Evolutionary conservation across 495 filamentous ascomycete genomes (phyloP), one percentile per base, ranked within the genome.

Genomic region (Cryomyces minteri): DNA sequence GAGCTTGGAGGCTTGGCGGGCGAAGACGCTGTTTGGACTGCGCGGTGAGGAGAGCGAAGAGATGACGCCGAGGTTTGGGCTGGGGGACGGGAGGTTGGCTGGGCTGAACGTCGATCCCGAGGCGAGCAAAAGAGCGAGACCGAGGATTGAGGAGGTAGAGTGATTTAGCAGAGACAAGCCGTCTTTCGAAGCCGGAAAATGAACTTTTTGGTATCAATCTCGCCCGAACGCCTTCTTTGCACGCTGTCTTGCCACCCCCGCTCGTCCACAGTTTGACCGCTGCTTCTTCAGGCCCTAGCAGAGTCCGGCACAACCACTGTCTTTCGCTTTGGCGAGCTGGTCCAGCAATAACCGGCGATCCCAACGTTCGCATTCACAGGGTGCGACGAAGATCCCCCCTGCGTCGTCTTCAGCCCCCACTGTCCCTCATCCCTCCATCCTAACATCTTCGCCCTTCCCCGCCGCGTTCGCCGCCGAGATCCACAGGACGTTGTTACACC

Each of bases 401-500:
- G 18, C 18, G 18, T 25, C 18, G 18, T 25, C 18, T 25, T 25
- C 18, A 25, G 18, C 18, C 18, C 18, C 18, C 18, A 2, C 18
- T 25, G 18, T 25, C 5, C 9, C 37, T 70, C 67, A 80, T 48
- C 68, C 77, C 32, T 73, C 68, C 79, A 82, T 83, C 53, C 66
- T 69, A 29, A 66, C 65, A 52, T 82, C 77, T 33, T 54, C 60
- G 41, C 64, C 56, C 29, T 63, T 61, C 36, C 72, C 70, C 48
- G 62, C 72, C 59, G 67, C 70, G 46, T 78, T 76, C 30, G 68
- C 67, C 40, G 63, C 65, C 29, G 69, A 73, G 61, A 98, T 87
- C 79, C 84, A 98, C 40, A 98, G 71, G 31, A 98, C 90, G 55
- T 98, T 98, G 62, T 98, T 93, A 68, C 86, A 84, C 58, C 82